These are phyloP conservation scores for Schwanniomyces occidentalis DNA, from an alignment of 805 yeast genomes.

Conservation along the genomic window DNA sequence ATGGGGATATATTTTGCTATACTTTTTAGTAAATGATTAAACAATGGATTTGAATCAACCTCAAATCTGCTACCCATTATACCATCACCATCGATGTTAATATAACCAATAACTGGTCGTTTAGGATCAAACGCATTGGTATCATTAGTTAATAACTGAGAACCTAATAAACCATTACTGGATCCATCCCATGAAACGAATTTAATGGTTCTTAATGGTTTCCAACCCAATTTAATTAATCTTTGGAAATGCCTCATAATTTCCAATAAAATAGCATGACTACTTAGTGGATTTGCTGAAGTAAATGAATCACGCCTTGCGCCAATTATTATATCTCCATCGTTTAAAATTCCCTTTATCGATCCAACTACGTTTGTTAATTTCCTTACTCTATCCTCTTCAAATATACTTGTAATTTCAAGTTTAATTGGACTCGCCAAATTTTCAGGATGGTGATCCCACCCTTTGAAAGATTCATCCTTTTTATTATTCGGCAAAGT, in stretches of 20 bases:
- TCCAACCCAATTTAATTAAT: slow-evolving; percentile 39
- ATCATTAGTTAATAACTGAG: slow-evolving; percentile 23
- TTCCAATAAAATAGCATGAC: slow-evolving; percentile 41
- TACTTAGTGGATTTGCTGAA: slow-evolving; percentile 35
- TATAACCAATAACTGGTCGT: slow-evolving; percentile 32
- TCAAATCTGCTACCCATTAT: slow-evolving; percentile 37
- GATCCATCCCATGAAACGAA: slow-evolving; percentile 45
- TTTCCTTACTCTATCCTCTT: slow-evolving; percentile 10
- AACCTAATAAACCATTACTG: slow-evolving; percentile 33
- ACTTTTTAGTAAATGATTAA: slow-evolving; percentile 28
- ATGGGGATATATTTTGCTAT: slow-evolving; percentile 33
- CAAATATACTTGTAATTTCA: slow-evolving; percentile 16
- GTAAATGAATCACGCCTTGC: slow-evolving; percentile 41
- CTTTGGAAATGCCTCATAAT: slow-evolving; percentile 35
- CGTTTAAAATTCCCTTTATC: slow-evolving; percentile 37
- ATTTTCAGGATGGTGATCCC: slow-evolving; percentile 27
- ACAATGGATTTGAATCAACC: slow-evolving; percentile 37
- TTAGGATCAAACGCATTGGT: slow-evolving; percentile 16
- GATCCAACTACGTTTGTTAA: slow-evolving; percentile 33
- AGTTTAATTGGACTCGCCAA: slow-evolving; percentile 14
- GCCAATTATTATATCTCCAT: slow-evolving; percentile 41
- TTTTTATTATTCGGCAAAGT: slow-evolving; percentile 13
- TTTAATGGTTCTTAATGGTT: slow-evolving; percentile 39
- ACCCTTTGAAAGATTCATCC: slow-evolving; percentile 13
- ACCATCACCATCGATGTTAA: slow-evolving; percentile 40